Conservation (phyloP, 129 eudicot species). For the Artemisia argyi region DNA sequence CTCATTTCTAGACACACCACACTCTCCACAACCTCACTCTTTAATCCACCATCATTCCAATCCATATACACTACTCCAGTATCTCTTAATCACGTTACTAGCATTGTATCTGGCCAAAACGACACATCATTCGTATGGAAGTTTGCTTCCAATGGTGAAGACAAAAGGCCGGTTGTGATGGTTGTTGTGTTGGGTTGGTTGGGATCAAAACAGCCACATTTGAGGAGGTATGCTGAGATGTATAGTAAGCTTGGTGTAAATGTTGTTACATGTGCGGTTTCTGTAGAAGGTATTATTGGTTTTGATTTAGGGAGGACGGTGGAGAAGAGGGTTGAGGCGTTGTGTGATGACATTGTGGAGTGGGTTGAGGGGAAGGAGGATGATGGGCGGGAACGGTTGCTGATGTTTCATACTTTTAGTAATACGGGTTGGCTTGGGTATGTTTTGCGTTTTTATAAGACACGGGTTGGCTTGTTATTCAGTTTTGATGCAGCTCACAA, state of each 20-base stretch:
- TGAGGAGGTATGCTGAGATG: constrained; percentile 44
- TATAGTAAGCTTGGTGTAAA: background rate
- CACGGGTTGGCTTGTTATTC: too few species aligned
- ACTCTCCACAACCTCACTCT: constrained; percentile 25
- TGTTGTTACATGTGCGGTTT: constrained; percentile 31
- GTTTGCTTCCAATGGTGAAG: too few species aligned
- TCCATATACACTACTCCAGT: constrained; percentile 4
- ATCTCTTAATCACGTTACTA: constrained; percentile 31
- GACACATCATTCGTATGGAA: too few species aligned
- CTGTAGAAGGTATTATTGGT: constrained; percentile 64
- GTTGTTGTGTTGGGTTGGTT: constrained; percentile 78
- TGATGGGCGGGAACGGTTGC: constrained; percentile 61
- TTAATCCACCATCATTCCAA: constrained; percentile 26
- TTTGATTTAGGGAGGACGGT: constrained; percentile 71
- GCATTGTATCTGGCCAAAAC: constrained; percentile 27
- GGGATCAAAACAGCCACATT: constrained; percentile 58
- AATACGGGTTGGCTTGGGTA: constrained; percentile 97
- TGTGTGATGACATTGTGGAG: constrained; percentile 47
- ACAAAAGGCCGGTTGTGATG: constrained; percentile 32
- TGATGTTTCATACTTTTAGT: constrained; percentile 90
- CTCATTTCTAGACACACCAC: constrained; percentile 18
- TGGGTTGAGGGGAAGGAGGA: constrained; percentile 59
- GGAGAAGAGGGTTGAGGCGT: constrained; percentile 42
- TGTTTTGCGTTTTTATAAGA: constrained; percentile 22
- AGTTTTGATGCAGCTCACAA: too few species aligned